A percentile compares a stretch with the other conserved stretches of the same genome.
Conservation (phyloP, 495 filamentous ascomycete genomes). For the Aspergillus ellipticus region DNA sequence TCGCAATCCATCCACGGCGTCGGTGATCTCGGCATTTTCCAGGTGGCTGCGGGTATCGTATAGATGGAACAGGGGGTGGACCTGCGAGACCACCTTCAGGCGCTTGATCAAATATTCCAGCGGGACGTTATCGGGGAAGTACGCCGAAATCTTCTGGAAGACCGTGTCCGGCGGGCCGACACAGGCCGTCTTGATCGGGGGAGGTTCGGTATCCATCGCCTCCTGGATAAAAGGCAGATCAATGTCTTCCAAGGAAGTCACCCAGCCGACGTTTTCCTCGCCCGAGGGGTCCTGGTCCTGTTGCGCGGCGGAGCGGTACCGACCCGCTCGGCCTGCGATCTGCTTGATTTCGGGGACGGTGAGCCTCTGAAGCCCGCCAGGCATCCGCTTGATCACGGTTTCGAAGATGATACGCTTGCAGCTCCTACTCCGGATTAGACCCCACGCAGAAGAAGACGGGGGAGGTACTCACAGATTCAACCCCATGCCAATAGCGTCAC, state of each 20-base stretch:
- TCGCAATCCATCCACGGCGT: constrained; percentile 58
- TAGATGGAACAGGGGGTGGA: constrained; percentile 67
- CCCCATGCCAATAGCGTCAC: constrained; percentile 97
- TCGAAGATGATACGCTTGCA: constrained; percentile 91
- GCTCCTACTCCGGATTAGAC: constrained; percentile 46
- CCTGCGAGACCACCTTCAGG: constrained; percentile 59
- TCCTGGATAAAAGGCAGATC: constrained; percentile 62
- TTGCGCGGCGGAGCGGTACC: constrained; percentile 70
- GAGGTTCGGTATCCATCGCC: constrained; percentile 59
- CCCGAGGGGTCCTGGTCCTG: constrained; percentile 16
- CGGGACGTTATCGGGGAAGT: constrained; percentile 72
- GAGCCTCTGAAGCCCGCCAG: constrained; percentile 47
- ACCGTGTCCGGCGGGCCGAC: constrained; percentile 63
- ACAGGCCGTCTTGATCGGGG: constrained; percentile 69
- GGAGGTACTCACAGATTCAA: constrained; percentile 70
- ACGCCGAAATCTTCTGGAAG: constrained; percentile 67
- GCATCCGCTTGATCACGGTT: constrained; percentile 63
- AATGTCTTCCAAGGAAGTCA: constrained; percentile 70
- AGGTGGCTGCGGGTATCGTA: constrained; percentile 58
- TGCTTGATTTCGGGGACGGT: constrained; percentile 82
- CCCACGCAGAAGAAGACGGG: background rate
- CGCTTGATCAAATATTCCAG: constrained; percentile 74
- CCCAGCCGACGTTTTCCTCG: constrained; percentile 55
- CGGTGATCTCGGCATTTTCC: constrained; percentile 64
- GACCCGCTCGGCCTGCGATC: constrained; percentile 89